phyloP scores from a whole-genome alignment of 805 yeast genomes.

The Barnettozyma sucrosica region DNA sequence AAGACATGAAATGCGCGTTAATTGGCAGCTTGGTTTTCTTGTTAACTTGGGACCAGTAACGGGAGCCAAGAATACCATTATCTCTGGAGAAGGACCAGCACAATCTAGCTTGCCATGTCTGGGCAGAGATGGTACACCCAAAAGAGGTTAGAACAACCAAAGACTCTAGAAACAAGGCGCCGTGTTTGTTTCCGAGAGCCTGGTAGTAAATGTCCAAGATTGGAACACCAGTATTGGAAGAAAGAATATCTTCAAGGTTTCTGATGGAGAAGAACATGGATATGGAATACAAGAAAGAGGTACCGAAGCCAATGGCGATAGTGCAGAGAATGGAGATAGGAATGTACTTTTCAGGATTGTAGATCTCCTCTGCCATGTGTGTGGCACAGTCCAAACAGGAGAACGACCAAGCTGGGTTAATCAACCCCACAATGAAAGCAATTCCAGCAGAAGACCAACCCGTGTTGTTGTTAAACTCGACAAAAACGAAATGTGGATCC shows the following conservation, averaged over 20 bases:
- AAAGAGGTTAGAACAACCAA: slow-evolving; percentile 48
- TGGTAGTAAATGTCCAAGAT: slow-evolving; percentile 57
- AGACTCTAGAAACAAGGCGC: slow-evolving; percentile 45
- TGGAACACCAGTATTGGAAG: slow-evolving; percentile 50
- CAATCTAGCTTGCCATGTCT: slow-evolving; percentile 62
- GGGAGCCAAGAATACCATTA: slow-evolving; percentile 49
- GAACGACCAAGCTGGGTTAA: slow-evolving; percentile 64
- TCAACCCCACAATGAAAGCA: slow-evolving; percentile 64
- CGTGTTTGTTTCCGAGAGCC: slow-evolving; percentile 44
- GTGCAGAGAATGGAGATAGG: slow-evolving; percentile 57
- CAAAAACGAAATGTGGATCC: slow-evolving; percentile 47
- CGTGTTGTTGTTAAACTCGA: slow-evolving; percentile 45
- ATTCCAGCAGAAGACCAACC: slow-evolving; percentile 57
- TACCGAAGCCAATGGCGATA: slow-evolving; percentile 55
- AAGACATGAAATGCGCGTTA: slow-evolving; percentile 50
- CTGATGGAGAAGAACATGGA: slow-evolving; percentile 53
- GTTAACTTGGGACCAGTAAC: slow-evolving; percentile 43
- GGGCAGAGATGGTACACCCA: slow-evolving; percentile 54
- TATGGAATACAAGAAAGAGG: slow-evolving; percentile 44
- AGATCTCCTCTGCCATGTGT: slow-evolving; percentile 64
- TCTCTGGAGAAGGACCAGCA: slow-evolving; percentile 67
- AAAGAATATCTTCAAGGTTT: slow-evolving; percentile 42
- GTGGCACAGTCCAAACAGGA: slow-evolving; percentile 64
- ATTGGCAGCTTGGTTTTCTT: slow-evolving; percentile 45
- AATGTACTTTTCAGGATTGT: slow-evolving; percentile 45